Percentiles rank a stretch among this genome's conserved stretches.
These are phyloP conservation scores for Phytopythium mirpurense DNA, from an alignment of 352 stramenopile species.

Conservation along the genomic window DNA sequence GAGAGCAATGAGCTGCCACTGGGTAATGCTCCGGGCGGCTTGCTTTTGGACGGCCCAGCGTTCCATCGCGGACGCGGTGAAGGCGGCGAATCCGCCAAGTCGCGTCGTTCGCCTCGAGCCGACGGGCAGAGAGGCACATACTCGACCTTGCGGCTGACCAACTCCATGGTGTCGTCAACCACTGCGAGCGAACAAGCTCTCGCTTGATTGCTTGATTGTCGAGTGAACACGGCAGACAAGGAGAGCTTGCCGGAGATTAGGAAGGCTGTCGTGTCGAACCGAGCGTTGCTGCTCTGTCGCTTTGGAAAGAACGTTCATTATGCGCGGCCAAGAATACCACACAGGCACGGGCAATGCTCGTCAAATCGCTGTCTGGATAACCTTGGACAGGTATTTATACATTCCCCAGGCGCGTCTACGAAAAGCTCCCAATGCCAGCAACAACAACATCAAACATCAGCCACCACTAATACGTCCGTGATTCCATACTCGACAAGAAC, in stretches of 20 bases:
- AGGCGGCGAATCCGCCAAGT: neutral
- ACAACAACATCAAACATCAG: too few relatives aligned
- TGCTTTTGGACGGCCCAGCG: slow-evolving; percentile 4
- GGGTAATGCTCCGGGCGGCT: neutral
- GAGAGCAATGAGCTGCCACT: slow-evolving; percentile 45
- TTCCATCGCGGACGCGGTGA: slow-evolving; percentile 23
- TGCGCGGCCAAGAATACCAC: neutral
- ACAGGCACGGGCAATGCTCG: neutral
- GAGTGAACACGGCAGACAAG: neutral
- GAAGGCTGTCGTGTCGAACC: neutral
- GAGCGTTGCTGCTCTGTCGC: neutral
- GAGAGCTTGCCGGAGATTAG: neutral
- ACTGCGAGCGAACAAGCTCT: neutral
- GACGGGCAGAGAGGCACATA: neutral
- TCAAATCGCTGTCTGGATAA: neutral
- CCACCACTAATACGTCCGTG: too few relatives aligned
- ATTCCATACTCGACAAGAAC: too few relatives aligned
- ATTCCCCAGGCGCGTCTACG: too few relatives aligned
- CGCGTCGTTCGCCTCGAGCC: neutral
- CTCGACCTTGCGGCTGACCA: slow-evolving; percentile 4
- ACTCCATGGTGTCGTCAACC: neutral
- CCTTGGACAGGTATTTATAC: slow-evolving; percentile 2
- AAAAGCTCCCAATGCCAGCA: neutral
- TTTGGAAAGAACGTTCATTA: too few relatives aligned
- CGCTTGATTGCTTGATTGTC: neutral